These are phyloP conservation scores for Papiliotrema flavescens DNA, from an alignment of 1,284 basidiomycete species.

Conservation along the genomic window DNA sequence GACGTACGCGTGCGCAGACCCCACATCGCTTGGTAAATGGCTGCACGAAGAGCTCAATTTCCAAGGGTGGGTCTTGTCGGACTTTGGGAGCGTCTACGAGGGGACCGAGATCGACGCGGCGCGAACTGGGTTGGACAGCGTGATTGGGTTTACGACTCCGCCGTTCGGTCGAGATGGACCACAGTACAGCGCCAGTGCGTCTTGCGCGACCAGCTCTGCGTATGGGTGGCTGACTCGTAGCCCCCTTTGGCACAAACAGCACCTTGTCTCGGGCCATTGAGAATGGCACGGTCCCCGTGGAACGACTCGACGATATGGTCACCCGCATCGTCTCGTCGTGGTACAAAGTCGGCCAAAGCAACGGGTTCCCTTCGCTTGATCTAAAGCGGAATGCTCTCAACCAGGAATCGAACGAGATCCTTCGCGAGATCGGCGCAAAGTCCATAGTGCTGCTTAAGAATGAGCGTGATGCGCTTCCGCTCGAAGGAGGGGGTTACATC, in stretches of 20 bases:
- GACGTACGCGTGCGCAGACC: constrained; percentile 61
- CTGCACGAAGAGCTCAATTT: constrained; percentile 25
- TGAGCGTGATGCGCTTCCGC: constrained; percentile 6
- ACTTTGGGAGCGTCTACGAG: constrained; percentile 27
- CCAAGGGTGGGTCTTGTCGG: constrained; percentile 29
- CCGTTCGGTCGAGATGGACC: constrained; percentile 2
- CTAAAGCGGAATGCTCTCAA: constrained; percentile 15
- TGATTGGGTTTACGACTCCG: constrained; percentile 8
- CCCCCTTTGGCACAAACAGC: constrained; percentile 7
- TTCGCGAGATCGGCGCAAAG: constrained; percentile 21
- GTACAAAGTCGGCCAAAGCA: constrained; percentile 32
- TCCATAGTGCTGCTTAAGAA: constrained; percentile 16
- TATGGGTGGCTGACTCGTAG: not conserved
- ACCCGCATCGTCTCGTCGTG: constrained; percentile 28
- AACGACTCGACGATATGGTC: constrained; percentile 35
- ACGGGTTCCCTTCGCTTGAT: constrained; percentile 10
- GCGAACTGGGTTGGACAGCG: constrained; percentile 19
- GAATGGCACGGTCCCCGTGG: constrained; percentile 24
- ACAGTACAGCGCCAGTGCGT: constrained; percentile 2
- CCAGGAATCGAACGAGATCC: constrained; percentile 9
- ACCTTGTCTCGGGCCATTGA: constrained; percentile 14
- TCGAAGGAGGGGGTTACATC: constrained; percentile 3
- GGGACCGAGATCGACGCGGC: constrained; percentile 11
- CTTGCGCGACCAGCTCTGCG: not conserved
- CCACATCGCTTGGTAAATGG: constrained; percentile 10